Evolutionary conservation across 169 alveolate genomes (phyloP), one percentile per base, ranked within the genome.

Genomic region (Ichthyophthirius multifiliis): DNA sequence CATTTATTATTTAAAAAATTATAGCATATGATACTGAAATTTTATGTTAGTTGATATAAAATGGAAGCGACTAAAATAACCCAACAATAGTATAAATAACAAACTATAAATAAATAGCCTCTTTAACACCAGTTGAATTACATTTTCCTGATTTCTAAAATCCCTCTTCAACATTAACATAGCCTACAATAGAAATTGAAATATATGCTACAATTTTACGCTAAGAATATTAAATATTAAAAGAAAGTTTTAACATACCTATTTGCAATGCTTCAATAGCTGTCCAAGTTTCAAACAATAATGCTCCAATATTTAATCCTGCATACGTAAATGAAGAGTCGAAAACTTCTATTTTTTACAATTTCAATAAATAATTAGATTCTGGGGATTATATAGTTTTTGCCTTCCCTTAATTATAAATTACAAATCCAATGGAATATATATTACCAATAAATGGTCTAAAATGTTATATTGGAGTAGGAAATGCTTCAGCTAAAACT

Each of bases 301-400:
- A 34, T 20, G 71, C 71, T 20, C 71, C 71, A 18, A 55, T 55
- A 20, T 55, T 55, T 23, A 55, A 55, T 27, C 71, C 71, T 55
- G 3, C 71, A 20, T 34, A 39, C 12, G 71, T 55, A 4, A 55
- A 39, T 16, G 23, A 55, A 55, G 13, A 0, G 16, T 55, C 71
- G 31, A 55, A 34, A 1, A 55, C 71, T 18, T 55, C 71, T 20
- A 5, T 55, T 5, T 55, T 55, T 27, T 55, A 55, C 39, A 55
- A 34, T 27, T 39, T 39, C 1, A 55, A 55, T 7, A 55, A 55
- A 55, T 34, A 39, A 0, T 55, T 55, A 27, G 43, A 4, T 18
- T 0, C 43, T 10, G 71, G 71, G 10, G 71, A 55, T 7, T 55
- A 4, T 23, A 27, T 55, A 20, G 71, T 55, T 20, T 55, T 55